These are phyloP conservation scores for Psilocybe tampanensis DNA, from an alignment of 768 basidiomycete genomes.

Conservation along the genomic window DNA sequence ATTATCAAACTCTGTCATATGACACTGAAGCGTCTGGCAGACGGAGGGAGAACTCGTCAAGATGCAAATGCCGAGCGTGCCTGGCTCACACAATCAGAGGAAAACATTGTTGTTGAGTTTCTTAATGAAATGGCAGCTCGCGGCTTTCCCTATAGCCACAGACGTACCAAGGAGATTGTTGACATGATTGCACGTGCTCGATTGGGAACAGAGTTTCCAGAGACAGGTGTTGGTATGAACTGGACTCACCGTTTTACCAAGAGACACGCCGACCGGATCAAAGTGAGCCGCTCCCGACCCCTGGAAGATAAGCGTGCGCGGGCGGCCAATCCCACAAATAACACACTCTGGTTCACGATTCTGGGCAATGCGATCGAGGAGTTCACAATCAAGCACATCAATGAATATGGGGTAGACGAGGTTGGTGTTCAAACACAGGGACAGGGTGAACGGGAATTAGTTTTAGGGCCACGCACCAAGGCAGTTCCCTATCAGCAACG, in stretches of 20 bases:
- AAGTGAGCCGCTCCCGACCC: slow-evolving; percentile 28
- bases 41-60: slow-evolving; percentile 3
- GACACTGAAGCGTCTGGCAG: slow-evolving; percentile 12
- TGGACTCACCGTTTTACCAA: slow-evolving; percentile 36
- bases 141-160: slow-evolving; percentile 38
- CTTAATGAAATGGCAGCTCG: slow-evolving; percentile 27
- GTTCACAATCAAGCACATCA: slow-evolving; percentile 15
- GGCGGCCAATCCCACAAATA: slow-evolving; percentile 38
- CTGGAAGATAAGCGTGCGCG: slow-evolving; percentile 35
- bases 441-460: slow-evolving; percentile 4
- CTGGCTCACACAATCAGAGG: slow-evolving; percentile 24
- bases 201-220: slow-evolving; percentile 30
- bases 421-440: slow-evolving; percentile 10
- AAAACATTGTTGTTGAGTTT: slow-evolving; percentile 29
- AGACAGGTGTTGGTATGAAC: slow-evolving; percentile 33
- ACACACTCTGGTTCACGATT: slow-evolving; percentile 35
- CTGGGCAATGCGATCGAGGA: slow-evolving; percentile 25
- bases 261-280: slow-evolving; percentile 29
- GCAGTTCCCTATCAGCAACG: slow-evolving; percentile 34
- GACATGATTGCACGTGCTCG: slow-evolving; percentile 30
- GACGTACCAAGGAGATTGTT: slow-evolving; percentile 33
- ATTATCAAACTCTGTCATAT: slow-evolving; percentile 15
- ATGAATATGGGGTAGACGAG: slow-evolving; percentile 5
- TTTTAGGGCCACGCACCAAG: slow-evolving; percentile 13
- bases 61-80: slow-evolving; percentile 1